These are phyloP conservation scores for Saturnispora besseyi DNA, from an alignment of 805 yeast genomes.

Conservation along the genomic window DNA sequence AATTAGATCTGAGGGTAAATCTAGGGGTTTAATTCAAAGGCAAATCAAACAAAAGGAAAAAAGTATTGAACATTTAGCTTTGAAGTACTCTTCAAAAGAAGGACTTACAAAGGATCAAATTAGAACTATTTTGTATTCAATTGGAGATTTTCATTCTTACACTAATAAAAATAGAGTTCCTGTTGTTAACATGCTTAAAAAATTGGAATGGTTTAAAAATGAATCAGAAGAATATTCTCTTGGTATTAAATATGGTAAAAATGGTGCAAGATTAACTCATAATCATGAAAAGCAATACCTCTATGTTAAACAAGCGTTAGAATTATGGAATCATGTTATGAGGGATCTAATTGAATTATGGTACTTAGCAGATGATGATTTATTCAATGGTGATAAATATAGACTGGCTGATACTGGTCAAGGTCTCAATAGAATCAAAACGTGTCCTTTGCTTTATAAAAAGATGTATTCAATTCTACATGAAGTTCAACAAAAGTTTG, in stretches of 20 bases:
- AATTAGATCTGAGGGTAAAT: constrained; percentile 49
- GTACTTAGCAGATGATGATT: constrained; percentile 69
- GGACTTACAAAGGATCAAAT: constrained; percentile 49
- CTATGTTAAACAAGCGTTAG: constrained; percentile 66
- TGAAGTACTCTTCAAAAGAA: constrained; percentile 35
- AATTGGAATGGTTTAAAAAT: constrained; percentile 39
- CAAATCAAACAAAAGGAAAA: constrained; percentile 58
- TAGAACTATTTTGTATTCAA: constrained; percentile 64
- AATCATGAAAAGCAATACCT: constrained; percentile 64
- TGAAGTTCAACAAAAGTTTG: constrained; percentile 57
- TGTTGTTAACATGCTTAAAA: constrained; percentile 49
- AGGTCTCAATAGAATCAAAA: constrained; percentile 67
- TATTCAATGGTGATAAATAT: constrained; percentile 48
- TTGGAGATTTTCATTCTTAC: constrained; percentile 72
- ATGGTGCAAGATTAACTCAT: constrained; percentile 67
- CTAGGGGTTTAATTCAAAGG: constrained; percentile 44
- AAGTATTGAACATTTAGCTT: constrained; percentile 55
- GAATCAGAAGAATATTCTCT: constrained; percentile 34
- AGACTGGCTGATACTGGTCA: constrained; percentile 67
- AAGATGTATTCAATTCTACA: constrained; percentile 61
- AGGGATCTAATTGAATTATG: constrained; percentile 69
- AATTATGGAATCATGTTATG: constrained; percentile 70
- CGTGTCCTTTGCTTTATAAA: constrained; percentile 60
- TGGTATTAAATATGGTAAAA: constrained; percentile 56
- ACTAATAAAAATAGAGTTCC: constrained; percentile 62